Evolutionary conservation across 2,329 filamentous ascomycete species (phyloP), one percentile per base, ranked within the genome.

Genomic region (Cryphonectria parasitica): DNA sequence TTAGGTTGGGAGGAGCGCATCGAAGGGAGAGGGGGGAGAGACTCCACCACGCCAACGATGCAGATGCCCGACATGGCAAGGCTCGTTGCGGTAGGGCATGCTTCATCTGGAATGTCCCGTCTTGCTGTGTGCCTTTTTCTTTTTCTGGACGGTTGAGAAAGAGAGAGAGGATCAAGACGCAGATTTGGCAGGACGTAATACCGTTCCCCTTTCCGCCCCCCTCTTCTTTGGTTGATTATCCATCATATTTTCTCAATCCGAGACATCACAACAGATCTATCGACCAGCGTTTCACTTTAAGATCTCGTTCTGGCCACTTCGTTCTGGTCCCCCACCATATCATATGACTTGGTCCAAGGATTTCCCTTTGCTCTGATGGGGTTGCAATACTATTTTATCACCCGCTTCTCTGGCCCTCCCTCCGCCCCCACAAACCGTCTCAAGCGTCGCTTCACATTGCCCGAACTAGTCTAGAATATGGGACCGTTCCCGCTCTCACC

Each of bases 31-130:
- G 22, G 45, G 45, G 43, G 41, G 1, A 10, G 22, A 36, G 41
- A 10, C 60, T 68, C 28, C 36, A 34, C 69, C 52, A 60, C 65
- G 58, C 69, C 52, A 63, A 58, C 56, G 56, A 71, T 69, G 39
- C 63, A 71, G 63, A 71, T 71, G 58, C 67, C 69, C 10, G 66
- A 71, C 63, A 66, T 65, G 69, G 69, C 66, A 69, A 62, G 62
- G 69, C 69, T 63, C 54, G 54, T 39, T 22, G 54, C 65, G 54
- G 52, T 41, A 60, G 41, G 56, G n/a, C 4, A 61, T 67, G 25
- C 65, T 67, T 60, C 54, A 49, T 67, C 65, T 67, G 54, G 65
- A 43, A 34, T 45, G 65, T 41, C 54, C 54, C 65, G 52, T 22
- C 13, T 43, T 13, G 34, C 11, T 43, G 62, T n/a, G 25, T n/a